Evolutionary conservation across 75 land plant species (phyloP).

Genomic region (Larix kaempferi): DNA sequence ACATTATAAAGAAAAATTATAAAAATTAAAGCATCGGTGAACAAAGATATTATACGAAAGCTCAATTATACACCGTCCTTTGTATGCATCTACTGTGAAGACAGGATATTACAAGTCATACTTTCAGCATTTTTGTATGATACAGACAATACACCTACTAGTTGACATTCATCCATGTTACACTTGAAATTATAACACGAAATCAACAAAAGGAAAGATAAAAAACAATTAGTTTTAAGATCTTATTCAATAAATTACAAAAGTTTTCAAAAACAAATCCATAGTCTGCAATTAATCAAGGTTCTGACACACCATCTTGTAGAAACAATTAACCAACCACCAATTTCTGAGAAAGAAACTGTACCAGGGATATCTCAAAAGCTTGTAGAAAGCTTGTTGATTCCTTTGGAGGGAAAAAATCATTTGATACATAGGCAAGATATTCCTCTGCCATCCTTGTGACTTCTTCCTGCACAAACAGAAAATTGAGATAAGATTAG

Average conservation of each 20-base stretch:
- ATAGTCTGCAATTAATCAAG: too few species aligned
- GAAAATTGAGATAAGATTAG: neutral
- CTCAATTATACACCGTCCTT: too few species aligned
- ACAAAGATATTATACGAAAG: too few species aligned
- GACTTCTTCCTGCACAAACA: slow-evolving; percentile 38
- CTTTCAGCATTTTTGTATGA: too few species aligned
- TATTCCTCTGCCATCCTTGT: slow-evolving; percentile 26
- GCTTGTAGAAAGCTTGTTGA: slow-evolving; percentile 46
- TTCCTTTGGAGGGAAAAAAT: slow-evolving; percentile 43
- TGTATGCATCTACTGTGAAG: too few species aligned
- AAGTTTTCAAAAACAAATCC: neutral
- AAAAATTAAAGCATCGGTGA: too few species aligned
- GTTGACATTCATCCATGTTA: too few species aligned
- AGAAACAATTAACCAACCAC: neutral
- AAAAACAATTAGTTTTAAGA: neutral
- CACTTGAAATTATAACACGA: too few species aligned
- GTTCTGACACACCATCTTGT: neutral
- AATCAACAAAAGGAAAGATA: neutral
- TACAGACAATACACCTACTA: too few species aligned
- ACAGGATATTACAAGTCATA: too few species aligned
- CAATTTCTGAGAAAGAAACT: neutral
- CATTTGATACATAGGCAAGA: slow-evolving; percentile 46
- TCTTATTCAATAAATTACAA: neutral
- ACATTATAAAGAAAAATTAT: too few species aligned
- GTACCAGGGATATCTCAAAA: slow-evolving; percentile 63